These are phyloP conservation scores for Leptographium wingfieldii DNA, from an alignment of 2,329 filamentous ascomycete genomes.

Conservation along the genomic window DNA sequence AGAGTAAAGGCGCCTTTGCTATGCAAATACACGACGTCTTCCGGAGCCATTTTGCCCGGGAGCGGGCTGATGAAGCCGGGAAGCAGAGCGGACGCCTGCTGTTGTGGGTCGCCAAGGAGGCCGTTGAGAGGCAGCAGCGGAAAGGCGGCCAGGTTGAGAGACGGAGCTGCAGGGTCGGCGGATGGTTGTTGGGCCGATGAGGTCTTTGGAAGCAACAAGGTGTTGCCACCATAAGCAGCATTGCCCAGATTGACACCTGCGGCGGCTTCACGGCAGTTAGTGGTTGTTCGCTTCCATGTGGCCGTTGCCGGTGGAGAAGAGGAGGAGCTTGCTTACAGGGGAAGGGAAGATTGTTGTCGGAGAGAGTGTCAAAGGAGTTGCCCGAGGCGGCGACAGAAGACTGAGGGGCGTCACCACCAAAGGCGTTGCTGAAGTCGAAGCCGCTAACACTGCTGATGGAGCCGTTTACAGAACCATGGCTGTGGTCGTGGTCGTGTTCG, in stretches of 20 bases:
- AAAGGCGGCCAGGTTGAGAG: constrained; percentile 7
- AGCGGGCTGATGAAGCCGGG: constrained; percentile 67
- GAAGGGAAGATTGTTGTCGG: background rate
- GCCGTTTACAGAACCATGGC: constrained; percentile 4
- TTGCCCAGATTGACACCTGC: background rate
- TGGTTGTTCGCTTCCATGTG: background rate
- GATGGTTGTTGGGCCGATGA: background rate
- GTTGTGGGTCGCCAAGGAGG: constrained; percentile 15
- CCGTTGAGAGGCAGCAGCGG: constrained; percentile 13
- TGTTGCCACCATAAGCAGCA: background rate
- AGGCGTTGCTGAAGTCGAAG: constrained; percentile 2
- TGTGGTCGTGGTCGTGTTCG: constrained; percentile 1
- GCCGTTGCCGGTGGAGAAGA: background rate
- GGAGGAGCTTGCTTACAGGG: constrained; percentile 1
- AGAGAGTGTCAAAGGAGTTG: background rate
- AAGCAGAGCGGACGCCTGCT: constrained; percentile 30
- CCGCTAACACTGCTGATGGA: constrained; percentile 1
- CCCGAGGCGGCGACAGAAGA: background rate
- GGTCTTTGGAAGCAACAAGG: constrained; percentile 7
- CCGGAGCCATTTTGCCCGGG: constrained; percentile 60
- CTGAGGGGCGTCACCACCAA: constrained; percentile 2
- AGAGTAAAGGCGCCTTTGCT: constrained; percentile 76
- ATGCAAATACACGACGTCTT: constrained; percentile 73
- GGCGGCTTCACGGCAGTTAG: background rate
- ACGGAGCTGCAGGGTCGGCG: background rate